Conservation (phyloP, 2,329 filamentous ascomycete genomes). For the Fusarium sp. region DNA sequence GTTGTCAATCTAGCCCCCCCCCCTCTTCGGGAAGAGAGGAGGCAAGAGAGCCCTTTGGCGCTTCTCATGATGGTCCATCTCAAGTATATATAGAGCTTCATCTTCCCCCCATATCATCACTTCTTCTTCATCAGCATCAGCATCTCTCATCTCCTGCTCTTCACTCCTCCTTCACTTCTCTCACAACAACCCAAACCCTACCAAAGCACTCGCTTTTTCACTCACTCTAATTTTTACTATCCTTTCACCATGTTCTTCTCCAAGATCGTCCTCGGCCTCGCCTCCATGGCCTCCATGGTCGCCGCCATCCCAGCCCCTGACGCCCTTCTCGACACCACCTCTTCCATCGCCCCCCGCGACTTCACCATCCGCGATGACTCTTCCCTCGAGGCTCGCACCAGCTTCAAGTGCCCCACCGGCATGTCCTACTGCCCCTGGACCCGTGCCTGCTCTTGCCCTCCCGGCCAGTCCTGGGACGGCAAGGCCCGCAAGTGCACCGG, state of each 20-base stretch:
- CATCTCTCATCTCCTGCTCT: slow-evolving; percentile 16
- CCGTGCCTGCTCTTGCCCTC: slow-evolving; percentile 57
- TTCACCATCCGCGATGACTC: slow-evolving; percentile 31
- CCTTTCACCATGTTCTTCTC: slow-evolving; percentile 49
- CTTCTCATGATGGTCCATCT: not conserved
- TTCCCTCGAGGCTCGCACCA: slow-evolving; percentile 38
- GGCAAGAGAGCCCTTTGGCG: not conserved
- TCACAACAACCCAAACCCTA: not conserved
- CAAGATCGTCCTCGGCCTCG: slow-evolving; percentile 41
- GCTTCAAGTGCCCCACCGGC: slow-evolving; percentile 49
- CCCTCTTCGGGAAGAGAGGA: slow-evolving; percentile 3
- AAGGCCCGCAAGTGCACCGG: slow-evolving; percentile 46
- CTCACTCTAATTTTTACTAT: not conserved
- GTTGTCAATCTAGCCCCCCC: not conserved
- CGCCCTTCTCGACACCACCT: slow-evolving; percentile 48
- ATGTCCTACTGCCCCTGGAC: slow-evolving; percentile 55
- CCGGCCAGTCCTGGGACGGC: slow-evolving; percentile 55
- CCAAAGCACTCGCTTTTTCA: slow-evolving; percentile 4
- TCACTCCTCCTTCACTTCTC: slow-evolving; percentile 26
- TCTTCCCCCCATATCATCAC: slow-evolving; percentile 17
- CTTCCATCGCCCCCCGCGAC: slow-evolving; percentile 29
- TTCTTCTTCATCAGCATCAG: slow-evolving; percentile 21
- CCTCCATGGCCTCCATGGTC: slow-evolving; percentile 45
- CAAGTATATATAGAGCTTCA: slow-evolving; percentile 30
- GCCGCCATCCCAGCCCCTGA: slow-evolving; percentile 39